A percentile compares a stretch with the other conserved stretches of the same genome.
These are phyloP conservation scores for Ceratocystis harringtonii DNA, from an alignment of 2,329 filamentous ascomycete species.

Conservation along the genomic window DNA sequence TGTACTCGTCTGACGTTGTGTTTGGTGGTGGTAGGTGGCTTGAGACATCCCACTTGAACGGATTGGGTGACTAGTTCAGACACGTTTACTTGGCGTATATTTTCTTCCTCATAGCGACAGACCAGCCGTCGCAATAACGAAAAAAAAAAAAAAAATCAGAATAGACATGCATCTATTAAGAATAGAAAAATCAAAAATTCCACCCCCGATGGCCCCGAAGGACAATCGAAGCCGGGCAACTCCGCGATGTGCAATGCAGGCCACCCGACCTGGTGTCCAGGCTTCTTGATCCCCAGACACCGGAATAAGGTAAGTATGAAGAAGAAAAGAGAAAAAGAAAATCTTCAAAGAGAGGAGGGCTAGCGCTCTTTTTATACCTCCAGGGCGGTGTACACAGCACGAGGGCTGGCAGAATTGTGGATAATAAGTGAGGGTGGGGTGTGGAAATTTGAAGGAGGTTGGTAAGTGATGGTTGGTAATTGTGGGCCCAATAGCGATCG, in stretches of 20 bases:
- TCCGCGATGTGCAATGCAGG: constrained; percentile 41
- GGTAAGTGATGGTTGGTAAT: neutral
- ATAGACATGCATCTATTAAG: constrained; percentile 10
- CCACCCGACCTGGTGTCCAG: constrained; percentile 29
- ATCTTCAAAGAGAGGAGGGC: constrained; percentile 17
- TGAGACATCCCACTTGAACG: too few species aligned
- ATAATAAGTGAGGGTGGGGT: neutral
- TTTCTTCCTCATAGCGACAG: constrained; percentile 32
- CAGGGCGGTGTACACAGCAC: neutral
- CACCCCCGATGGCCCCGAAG: constrained; percentile 37
- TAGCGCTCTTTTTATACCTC: constrained; percentile 23
- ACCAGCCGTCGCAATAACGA: constrained; percentile 28
- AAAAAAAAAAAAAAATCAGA: constrained; percentile 28
- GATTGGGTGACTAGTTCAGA: too few species aligned
- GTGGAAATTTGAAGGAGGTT: neutral
- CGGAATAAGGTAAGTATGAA: constrained; percentile 39
- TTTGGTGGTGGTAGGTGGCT: too few species aligned
- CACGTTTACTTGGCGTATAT: neutral
- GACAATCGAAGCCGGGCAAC: constrained; percentile 35
- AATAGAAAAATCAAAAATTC: constrained; percentile 32
- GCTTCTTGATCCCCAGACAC: constrained; percentile 31
- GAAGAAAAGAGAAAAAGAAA: constrained; percentile 25
- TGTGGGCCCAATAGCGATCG: neutral
- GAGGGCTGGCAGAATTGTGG: neutral
- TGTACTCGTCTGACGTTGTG: neutral